Evolutionary conservation across 805 yeast species (phyloP), one percentile per base, ranked within the genome.

Genomic region (Zygosaccharomyces bailii): DNA sequence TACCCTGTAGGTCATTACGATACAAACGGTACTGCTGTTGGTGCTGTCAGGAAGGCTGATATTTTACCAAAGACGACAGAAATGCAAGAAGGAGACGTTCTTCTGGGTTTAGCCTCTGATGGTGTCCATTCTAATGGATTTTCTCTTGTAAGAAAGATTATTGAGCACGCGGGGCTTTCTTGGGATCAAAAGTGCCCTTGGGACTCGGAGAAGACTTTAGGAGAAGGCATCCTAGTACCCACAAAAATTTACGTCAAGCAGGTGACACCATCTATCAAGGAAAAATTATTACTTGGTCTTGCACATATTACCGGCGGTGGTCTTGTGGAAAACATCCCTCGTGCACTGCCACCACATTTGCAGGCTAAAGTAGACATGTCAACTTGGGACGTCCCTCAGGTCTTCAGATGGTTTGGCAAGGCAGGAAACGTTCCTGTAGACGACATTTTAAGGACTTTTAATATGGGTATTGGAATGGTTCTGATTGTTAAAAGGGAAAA

Each of bases 301-400:
- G 96, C 99, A 2, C 96, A 93, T 61, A 93, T 93, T 60, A 93
- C 99, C 18, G 99, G 99, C 50, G 99, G 99, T 66, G 99, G 99
- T 42, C 74, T 93, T 43, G 83, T 93, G 21, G 99, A 93, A 68
- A 93, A 93, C 67, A 81, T 91, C 46, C 99, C 99, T 43, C 80
- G 99, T 64, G 93, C 96, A 14, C 73, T 93, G 50, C 99, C 99
- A 46, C 69, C 78, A 46, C 67, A 79, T 55, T 71, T 93, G 50
- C 82, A 83, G 57, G 99, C 97, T 10, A 73, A 72, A 53, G 78
- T 93, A 40, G 96, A 91, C 65, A 81, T 85, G 62, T 69, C 69
- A 44, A 69, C 78, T 7, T 91, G 98, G 96, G 78, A 79, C 52
- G 82, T 93, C 25, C 95, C 96, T 30, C 82, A 75, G 27, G 88